Evolutionary conservation across 2,329 filamentous ascomycete species (phyloP), one percentile per base, ranked within the genome.

Genomic region (Furcasterigmium furcatum): DNA sequence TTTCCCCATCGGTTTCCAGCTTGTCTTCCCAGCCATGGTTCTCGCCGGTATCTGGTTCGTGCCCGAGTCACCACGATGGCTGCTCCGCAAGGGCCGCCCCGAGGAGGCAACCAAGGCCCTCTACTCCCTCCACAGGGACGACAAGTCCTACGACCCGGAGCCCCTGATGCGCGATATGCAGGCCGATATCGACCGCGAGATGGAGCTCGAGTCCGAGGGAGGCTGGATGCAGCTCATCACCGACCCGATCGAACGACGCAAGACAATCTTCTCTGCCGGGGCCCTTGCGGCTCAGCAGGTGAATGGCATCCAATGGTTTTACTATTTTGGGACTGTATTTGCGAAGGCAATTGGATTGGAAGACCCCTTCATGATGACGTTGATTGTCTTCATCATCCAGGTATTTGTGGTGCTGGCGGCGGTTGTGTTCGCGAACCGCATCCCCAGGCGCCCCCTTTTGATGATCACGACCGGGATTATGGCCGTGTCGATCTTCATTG

Each of bases 231-330:
- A 64, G 5, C 60, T 74, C 2, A 14, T 74, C 45, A 62, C 53
- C 0, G 70, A 75, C 34, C 71, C 70, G 0, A 58, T 73, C 27
- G 72, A 74, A 55, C 60, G 71, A 14, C 64, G 70, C 24, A 76
- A 76, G 54, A 57, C 74, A 12, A 56, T 75, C 19, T 74, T 66
- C 53, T 63, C 64, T 14, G 64, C 63, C 8, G 72, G 71, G 10
- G 70, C 68, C 19, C 58, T 74, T 47, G 60, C 71, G 32, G 67
- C 70, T 3, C 71, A 75, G 52, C 71, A 76, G 57, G 70, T 76
- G 58, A 71, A 71, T 58, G 71, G 72, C 18, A 74, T 74, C 43
- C 67, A 71, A 40, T 74, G 66, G 58, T 72, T 70, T 52, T 71
- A 72, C 55, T 65, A 63, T 41, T 72, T 66, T 25, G 69, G 68